These are phyloP conservation scores for Eucalyptus tenuipes DNA, from an alignment of 345 rosid species.

Conservation along the genomic window DNA sequence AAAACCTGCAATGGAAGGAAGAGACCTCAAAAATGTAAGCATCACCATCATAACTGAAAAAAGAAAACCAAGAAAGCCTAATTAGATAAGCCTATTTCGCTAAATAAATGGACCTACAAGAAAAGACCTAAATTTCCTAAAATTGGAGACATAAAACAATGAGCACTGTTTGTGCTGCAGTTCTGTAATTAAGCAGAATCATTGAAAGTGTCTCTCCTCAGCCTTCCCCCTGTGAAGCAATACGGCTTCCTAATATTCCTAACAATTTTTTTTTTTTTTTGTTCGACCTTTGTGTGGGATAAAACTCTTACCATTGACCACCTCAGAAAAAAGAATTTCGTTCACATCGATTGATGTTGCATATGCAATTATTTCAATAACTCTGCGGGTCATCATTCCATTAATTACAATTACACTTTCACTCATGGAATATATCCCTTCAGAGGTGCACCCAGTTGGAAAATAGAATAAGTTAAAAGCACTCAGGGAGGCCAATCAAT, in stretches of 20 bases:
- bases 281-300: neutral
- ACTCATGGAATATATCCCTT: neutral
- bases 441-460: neutral
- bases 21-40: neutral
- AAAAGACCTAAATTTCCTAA: neutral
- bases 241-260: neutral
- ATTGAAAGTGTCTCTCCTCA: neutral
- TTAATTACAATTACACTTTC: neutral
- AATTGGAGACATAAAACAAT: neutral
- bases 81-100: neutral
- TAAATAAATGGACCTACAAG: neutral
- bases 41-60: neutral
- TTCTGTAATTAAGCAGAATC: neutral
- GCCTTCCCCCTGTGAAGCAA: neutral
- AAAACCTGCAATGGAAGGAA: slow-evolving; percentile 40
- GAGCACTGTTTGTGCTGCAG: neutral
- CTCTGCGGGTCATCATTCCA: neutral
- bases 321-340: neutral
- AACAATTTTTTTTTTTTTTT: neutral
- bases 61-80: neutral
- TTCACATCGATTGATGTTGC: neutral
- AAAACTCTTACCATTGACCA: neutral
- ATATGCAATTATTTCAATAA: neutral
- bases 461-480: too few relatives aligned
- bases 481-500: neutral